Conservation (phyloP, 441 rosid genomes). For the Erysimum cheiri region DNA sequence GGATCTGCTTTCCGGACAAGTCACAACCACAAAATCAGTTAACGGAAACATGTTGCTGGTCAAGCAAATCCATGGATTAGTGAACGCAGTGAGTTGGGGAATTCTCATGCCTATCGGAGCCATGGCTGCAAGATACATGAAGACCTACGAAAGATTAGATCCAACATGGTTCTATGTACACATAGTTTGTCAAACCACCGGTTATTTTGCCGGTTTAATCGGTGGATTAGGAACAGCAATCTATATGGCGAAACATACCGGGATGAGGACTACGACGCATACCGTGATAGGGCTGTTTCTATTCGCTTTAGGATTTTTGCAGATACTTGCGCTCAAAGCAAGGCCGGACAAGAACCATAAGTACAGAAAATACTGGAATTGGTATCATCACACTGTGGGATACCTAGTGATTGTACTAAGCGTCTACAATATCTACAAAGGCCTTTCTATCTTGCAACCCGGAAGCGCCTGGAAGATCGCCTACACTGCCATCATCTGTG, state of each 20-base stretch:
- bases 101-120: conserved; percentile 62
- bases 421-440: conserved; percentile 56
- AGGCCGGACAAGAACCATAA: conserved; percentile 67
- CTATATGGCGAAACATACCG: conserved; percentile 51
- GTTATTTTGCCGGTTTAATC: conserved; percentile 52
- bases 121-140: conserved; percentile 59
- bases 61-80: conserved; percentile 58
- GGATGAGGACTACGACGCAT: conserved; percentile 40
- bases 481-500: conserved; percentile 46
- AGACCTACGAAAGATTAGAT: conserved; percentile 51
- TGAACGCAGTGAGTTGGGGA: conserved; percentile 73
- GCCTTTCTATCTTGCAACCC: conserved; percentile 53
- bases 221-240: conserved; percentile 58
- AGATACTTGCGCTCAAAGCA: conserved; percentile 49
- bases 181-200: conserved; percentile 51
- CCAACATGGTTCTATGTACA: conserved; percentile 67
- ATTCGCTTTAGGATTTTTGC: conserved; percentile 57
- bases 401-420: conserved; percentile 51
- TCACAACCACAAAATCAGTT: conserved; percentile 11
- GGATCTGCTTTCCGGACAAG: conserved; percentile 37
- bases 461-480: conserved; percentile 53
- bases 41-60: conserved; percentile 27
- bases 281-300: conserved; percentile 57
- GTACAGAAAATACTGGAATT: conserved; percentile 64
- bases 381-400: conserved; percentile 59